Conservation (phyloP, 2,329 filamentous ascomycete species). For the Fusarium penzigii region DNA sequence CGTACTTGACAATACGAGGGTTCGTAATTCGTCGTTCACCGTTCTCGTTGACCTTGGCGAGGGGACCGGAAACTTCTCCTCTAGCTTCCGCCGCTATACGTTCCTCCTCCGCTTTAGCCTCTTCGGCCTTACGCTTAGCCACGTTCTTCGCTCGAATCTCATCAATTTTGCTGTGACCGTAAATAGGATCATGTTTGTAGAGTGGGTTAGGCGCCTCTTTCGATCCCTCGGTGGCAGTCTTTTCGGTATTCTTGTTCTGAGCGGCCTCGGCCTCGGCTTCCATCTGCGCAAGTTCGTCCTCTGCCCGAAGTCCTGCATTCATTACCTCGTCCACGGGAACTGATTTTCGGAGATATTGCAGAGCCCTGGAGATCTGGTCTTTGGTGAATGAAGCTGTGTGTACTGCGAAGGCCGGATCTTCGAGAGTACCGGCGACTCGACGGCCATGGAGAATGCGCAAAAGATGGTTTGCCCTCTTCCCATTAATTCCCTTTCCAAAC, state of each 20-base stretch:
- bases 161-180: constrained; percentile 59
- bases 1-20: constrained; percentile 40
- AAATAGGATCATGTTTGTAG: constrained; percentile 49
- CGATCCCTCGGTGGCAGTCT: constrained; percentile 24
- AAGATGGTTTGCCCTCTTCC: constrained; percentile 51
- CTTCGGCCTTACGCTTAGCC: constrained; percentile 49
- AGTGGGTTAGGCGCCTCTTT: constrained; percentile 21
- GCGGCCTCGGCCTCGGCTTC: constrained; percentile 40
- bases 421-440: constrained; percentile 63
- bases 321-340: constrained; percentile 60
- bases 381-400: constrained; percentile 49
- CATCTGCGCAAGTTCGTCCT: constrained; percentile 60
- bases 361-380: constrained; percentile 45
- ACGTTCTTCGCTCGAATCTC: constrained; percentile 55
- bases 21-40: constrained; percentile 42
- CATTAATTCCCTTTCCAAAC: constrained; percentile 51
- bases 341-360: constrained; percentile 56
- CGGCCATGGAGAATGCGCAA: constrained; percentile 62
- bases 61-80: constrained; percentile 40
- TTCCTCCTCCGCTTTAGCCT: constrained; percentile 45
- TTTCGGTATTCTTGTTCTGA: constrained; percentile 21
- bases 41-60: constrained; percentile 41
- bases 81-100: constrained; percentile 43
- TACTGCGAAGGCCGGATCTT: constrained; percentile 53
- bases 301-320: constrained; percentile 61